Evolutionary conservation across 2,329 filamentous ascomycete genomes (phyloP).

Genomic region (Domatiomyces catenatus): DNA sequence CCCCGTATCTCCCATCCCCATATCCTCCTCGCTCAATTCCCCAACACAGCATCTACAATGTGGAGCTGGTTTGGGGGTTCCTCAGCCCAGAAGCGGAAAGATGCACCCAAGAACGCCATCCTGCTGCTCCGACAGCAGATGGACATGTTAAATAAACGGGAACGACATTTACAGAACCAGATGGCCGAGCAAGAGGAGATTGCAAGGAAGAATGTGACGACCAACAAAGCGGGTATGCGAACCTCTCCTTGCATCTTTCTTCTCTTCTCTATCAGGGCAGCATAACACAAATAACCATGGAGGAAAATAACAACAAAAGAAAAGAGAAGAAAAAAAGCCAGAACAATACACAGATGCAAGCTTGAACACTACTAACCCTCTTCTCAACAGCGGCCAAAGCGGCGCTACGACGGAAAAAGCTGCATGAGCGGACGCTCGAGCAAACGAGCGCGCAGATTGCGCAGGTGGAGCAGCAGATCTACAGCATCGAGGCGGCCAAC

Average conservation of each 20-base stretch:
- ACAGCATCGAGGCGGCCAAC: constrained; percentile 92
- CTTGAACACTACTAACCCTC: constrained; percentile 4
- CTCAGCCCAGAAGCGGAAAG: constrained; percentile 70
- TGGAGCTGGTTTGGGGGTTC: constrained; percentile 89
- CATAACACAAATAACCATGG: too few relatives aligned
- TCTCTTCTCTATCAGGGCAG: neutral
- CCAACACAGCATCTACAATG: constrained; percentile 25
- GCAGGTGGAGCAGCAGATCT: constrained; percentile 88
- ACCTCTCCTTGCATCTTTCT: neutral
- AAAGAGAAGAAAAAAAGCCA: neutral
- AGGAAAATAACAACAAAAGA: neutral
- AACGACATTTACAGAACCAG: constrained; percentile 77
- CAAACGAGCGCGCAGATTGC: constrained; percentile 81
- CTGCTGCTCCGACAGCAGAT: constrained; percentile 72
- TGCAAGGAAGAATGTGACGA: constrained; percentile 72
- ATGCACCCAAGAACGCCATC: constrained; percentile 93
- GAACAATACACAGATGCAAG: neutral
- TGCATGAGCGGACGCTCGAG: constrained; percentile 77
- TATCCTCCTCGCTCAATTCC: neutral
- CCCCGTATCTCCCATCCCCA: neutral
- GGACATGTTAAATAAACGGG: constrained; percentile 94
- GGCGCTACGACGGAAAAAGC: constrained; percentile 86
- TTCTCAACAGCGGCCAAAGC: constrained; percentile 60
- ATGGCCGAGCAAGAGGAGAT: constrained; percentile 84
- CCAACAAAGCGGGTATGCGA: constrained; percentile 79